Percentiles rank a stretch among this genome's conserved stretches.
Conservation (phyloP, 306 rosid genomes). For the Cucumis melo region DNA sequence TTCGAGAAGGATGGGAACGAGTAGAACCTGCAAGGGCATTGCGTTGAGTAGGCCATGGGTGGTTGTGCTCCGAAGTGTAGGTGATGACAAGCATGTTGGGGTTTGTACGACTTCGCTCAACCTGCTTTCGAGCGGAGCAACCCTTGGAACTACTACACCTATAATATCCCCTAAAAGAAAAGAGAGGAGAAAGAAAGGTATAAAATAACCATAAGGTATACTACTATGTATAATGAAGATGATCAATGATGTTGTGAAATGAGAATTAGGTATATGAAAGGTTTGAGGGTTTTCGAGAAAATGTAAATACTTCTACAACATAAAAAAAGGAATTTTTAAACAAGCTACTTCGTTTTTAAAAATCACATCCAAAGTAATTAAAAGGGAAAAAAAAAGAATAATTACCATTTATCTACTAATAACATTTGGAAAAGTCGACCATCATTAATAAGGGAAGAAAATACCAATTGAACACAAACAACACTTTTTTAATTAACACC, state of each 20-base stretch:
- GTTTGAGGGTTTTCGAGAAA: not conserved
- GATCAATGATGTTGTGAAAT: not conserved
- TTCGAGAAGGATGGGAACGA: constrained; percentile 50
- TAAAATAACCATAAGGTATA: not conserved
- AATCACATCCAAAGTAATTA: too few relatives aligned
- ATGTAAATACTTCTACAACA: too few relatives aligned
- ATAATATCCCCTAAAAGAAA: constrained; percentile 55
- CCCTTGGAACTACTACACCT: constrained; percentile 97
- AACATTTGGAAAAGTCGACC: too few relatives aligned
- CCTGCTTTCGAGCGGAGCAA: constrained; percentile 86
- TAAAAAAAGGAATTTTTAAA: too few relatives aligned
- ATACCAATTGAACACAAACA: not conserved
- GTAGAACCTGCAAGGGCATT: constrained; percentile 88
- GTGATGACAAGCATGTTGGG: constrained; percentile 94
- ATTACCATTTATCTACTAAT: too few relatives aligned
- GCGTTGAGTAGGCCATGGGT: constrained; percentile 96
- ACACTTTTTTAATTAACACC: not conserved
- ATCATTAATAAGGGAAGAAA: too few relatives aligned
- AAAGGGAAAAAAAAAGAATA: too few relatives aligned
- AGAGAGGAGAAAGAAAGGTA: not conserved
- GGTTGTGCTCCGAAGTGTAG: constrained; percentile 92
- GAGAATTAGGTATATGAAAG: not conserved
- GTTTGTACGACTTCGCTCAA: constrained; percentile 77
- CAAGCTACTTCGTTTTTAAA: not conserved
- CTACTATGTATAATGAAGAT: not conserved